Evolutionary conservation across 2,329 filamentous ascomycete species (phyloP), one percentile per base, ranked within the genome.

Genomic region (Colletotrichum eleusines): DNA sequence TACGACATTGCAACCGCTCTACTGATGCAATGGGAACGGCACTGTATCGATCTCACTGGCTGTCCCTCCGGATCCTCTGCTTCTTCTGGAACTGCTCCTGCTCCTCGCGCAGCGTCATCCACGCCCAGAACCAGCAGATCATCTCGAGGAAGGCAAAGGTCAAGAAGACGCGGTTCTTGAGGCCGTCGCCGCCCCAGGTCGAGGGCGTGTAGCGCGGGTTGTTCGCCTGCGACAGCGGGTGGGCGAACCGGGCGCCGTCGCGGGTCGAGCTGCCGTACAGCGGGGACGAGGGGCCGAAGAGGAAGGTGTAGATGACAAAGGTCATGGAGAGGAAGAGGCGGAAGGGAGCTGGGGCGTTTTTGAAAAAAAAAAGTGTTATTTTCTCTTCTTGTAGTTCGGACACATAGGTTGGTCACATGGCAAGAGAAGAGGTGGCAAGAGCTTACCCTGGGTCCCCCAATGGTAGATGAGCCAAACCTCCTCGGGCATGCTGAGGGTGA

Each of bases 131-230:
- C 94, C 94, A 97, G 72, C 88, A 87, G 74, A 94, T 85, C 79
- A 94, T 89, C 84, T 98, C 95, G 77, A 97, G 78, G 76, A 97
- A 96, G 11, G 90, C 90, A 81, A 94, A 96, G 0, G 92, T 90
- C 78, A 98, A 97, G 50, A 97, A 89, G 50, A 97, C 84, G 61
- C 94, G 89, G 78, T 97, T 97, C 83, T 95, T 94, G 76, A 97
- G 81, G 31, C 88, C 87, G 73, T 94, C 91, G 60, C 89, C 85
- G 73, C 82, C 90, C 86, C 80, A 87, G 77, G 79, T 76, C 59
- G 79, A 77, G 42, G 82, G 79, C 62, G 78, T 73, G 73, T 83
- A 82, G 35, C 76, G 69, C 18, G 80, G 78, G 67, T 80, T 82
- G 62, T 77, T 73, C 16, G 75, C 31, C 73, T 78, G 76, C 1